Base-by-base conservation (phyloP, 2,329 filamentous ascomycete species). In the Colletotrichum kahawae region DNA sequence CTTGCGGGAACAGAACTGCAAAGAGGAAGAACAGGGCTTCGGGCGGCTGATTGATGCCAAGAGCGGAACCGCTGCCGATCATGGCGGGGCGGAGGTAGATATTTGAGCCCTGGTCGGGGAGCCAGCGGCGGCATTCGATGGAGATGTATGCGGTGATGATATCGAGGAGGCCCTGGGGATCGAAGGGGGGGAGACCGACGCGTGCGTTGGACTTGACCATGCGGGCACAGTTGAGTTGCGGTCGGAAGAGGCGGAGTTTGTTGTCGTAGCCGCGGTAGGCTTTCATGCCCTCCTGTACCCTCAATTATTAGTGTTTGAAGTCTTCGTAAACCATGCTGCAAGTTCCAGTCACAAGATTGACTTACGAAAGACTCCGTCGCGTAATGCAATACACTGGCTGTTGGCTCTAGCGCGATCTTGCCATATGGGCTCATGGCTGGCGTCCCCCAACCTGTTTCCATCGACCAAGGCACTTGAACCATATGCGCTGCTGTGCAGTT, bases 251-350 rank as follows among this genome's bases (percentile, higher is more conserved):
- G 36, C 92, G 90, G 57, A 93, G 85, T 79, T 89, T 90, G 78
- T 90, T 89, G 80, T 94, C 92, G 76, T 88, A 88, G 38, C 93
- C 93, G 67, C 93, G 90, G 86, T 95, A 95, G n/a, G 92, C 89
- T 83, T 95, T 95, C 69, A 85, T 77, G 7, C 93, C 93, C 83
- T 95, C 93, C 69, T 71, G 12, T 7, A 24, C 13, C 43, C 10
- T 16, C 34, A 14, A 21, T 65, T 2, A 2, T 48, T 48, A 54
- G 36, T 1, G 18, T 16, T 27, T 5, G 54, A 57, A 24, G 54
- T 57, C 14, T 16, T 9, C 2, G 9, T 2, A 27, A 18, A 24
- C 7, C 24, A 29, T 27, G 12, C 5, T 4, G 10, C 5, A 18
- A 29, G 8, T 9, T n/a, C 8, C 8, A 27, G 16, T 9, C 18